Evolutionary conservation across 345 rosid genomes (phyloP), one percentile per base, ranked within the genome.

Genomic region (Tarenaya hassleriana): DNA sequence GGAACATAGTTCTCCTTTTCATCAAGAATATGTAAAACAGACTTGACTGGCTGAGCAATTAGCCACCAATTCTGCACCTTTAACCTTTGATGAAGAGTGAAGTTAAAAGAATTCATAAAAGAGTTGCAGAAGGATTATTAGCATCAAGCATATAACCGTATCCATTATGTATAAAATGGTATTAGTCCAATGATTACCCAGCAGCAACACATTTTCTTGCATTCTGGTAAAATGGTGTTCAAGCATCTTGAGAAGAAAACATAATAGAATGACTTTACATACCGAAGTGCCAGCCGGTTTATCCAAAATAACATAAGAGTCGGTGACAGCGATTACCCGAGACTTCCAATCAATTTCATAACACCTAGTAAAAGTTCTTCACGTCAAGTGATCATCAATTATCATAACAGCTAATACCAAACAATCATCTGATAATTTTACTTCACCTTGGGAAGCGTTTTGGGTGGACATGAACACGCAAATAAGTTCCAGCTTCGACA

Each of bases 241-340:
- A 64, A 42, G 7, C n/a, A 56, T 1, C 34, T 13, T 3, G 14
- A 49, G 47, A 47, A 55, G 17, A 41, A 7, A 49, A 21, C 33
- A 16, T 38, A 66, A 59, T 13, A 27, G 41, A 64, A 44, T n/a
- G 55, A 61, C 29, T 24, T 48, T 27, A 58, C 85, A 52, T 77
- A 86, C 98, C 54, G 98, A 75, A 57, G 88, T 91, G 49, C 96
- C 96, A 1, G 94, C 86, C 64, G 98, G 96, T 73, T 91, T 86
- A 75, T 91, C 87, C 81, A 91, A 65, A 56, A 91, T 79, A n/a
- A 84, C 92, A 68, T 73, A 82, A 54, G 82, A 78, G 21, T 86
- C 89, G 2, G 83, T 50, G 60, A 80, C 79, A 31, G 86, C 84
- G 17, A 86, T 63, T 58, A 91, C 58, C 71, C 92, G 75, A 0